Evolutionary conservation across 192 early-diverging fungal species (phyloP).

Genomic region (Coemansia sp.): DNA sequence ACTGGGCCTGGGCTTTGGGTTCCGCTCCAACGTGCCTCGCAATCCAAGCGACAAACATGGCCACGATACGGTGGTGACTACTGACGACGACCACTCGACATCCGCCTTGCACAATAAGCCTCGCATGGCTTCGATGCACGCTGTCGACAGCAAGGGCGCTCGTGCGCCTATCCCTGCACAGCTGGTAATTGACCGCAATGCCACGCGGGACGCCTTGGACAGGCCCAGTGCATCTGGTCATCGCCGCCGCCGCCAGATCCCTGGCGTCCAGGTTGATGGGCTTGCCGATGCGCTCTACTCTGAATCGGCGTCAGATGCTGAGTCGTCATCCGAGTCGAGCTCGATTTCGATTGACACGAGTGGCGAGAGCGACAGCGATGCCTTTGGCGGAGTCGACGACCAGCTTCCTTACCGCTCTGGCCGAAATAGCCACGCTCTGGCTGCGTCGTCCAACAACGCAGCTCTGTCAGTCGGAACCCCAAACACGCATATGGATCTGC

Average conservation of each 20-base stretch:
- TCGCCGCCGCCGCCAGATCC: not conserved
- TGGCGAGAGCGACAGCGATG: slow-evolving; percentile 26
- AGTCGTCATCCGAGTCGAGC: slow-evolving; percentile 11
- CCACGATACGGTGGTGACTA: not conserved
- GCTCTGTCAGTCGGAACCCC: slow-evolving; percentile 13
- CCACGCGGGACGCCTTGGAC: not conserved
- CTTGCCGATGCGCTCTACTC: not conserved
- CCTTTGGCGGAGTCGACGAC: slow-evolving; percentile 16
- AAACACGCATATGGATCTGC: slow-evolving; percentile 27
- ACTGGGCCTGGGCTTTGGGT: slow-evolving; percentile 49
- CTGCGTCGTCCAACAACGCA: not conserved
- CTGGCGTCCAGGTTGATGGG: not conserved
- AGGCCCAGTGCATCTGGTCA: not conserved
- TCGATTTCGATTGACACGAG: slow-evolving; percentile 30
- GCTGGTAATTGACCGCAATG: slow-evolving; percentile 20
- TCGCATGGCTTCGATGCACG: not conserved
- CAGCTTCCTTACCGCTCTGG: slow-evolving; percentile 7
- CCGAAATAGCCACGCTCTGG: slow-evolving; percentile 6
- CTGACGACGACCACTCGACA: slow-evolving; percentile 16
- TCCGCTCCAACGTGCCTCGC: slow-evolving; percentile 19
- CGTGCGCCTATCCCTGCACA: slow-evolving; percentile 39
- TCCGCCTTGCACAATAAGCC: not conserved
- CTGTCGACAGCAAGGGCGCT: not conserved
- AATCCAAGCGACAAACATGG: slow-evolving; percentile 12
- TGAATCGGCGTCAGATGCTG: not conserved